Conservation (phyloP, 2,329 filamentous ascomycete genomes). For the Pleomassaria siparia region DNA sequence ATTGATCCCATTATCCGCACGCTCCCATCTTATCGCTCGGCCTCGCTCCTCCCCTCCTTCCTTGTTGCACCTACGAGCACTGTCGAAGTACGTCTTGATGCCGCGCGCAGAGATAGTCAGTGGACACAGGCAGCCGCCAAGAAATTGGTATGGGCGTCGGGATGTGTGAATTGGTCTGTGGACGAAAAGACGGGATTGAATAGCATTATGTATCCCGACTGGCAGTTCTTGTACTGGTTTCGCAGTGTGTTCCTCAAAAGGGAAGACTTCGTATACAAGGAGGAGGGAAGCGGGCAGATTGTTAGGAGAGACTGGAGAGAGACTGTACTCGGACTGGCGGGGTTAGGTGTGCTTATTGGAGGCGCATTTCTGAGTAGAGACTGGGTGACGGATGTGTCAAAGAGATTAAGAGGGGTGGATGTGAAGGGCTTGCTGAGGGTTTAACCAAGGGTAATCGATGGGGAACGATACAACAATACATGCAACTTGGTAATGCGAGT, state of each 20-base stretch:
- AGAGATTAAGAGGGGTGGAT: constrained; percentile 13
- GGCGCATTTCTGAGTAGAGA: constrained; percentile 18
- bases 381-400: constrained; percentile 15
- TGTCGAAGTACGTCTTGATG: constrained; percentile 41
- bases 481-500: too few species aligned
- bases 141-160: constrained; percentile 52
- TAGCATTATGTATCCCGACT: constrained; percentile 57
- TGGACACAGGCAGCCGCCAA: constrained; percentile 47
- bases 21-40: constrained; percentile 30
- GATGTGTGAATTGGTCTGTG: constrained; percentile 57
- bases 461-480: too few species aligned
- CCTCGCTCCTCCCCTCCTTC: constrained; percentile 24
- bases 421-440: neutral
- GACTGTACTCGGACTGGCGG: constrained; percentile 4
- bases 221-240: constrained; percentile 53
- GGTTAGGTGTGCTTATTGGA: constrained; percentile 10
- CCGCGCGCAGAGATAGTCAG: constrained; percentile 38
- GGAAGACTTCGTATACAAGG: constrained; percentile 42
- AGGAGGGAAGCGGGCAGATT: constrained; percentile 8
- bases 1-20: constrained; percentile 46
- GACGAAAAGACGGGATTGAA: constrained; percentile 51
- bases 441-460: neutral
- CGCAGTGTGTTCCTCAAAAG: constrained; percentile 50
- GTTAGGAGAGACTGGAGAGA: constrained; percentile 10
- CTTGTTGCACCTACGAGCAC: constrained; percentile 21